These are phyloP conservation scores for Rhodotorula glutinis DNA, from an alignment of 1,284 basidiomycete genomes.

Conservation along the genomic window DNA sequence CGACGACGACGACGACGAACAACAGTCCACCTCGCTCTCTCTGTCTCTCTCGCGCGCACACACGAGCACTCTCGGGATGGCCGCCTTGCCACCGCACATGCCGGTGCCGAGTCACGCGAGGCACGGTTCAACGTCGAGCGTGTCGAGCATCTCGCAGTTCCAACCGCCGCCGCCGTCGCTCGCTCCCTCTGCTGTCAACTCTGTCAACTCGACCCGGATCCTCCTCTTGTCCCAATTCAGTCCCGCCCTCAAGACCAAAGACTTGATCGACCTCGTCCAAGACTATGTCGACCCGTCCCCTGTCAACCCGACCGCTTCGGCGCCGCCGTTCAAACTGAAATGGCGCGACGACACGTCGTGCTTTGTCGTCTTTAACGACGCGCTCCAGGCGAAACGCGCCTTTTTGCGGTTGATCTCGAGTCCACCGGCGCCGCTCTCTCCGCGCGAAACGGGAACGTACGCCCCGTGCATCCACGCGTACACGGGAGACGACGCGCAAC, in stretches of 20 bases:
- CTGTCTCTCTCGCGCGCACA: too few species aligned
- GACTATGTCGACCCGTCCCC: conserved; percentile 63
- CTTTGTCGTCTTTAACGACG: conserved; percentile 80
- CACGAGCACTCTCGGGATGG: neutral
- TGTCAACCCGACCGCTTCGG: conserved; percentile 54
- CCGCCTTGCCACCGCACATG: neutral
- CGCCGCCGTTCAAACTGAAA: conserved; percentile 88
- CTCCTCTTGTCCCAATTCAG: conserved; percentile 86
- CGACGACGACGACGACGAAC: too few species aligned
- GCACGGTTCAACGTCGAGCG: neutral
- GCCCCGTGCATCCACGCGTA: conserved; percentile 71
- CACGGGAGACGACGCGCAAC: conserved; percentile 86
- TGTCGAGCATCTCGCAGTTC: neutral
- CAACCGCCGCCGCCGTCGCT: neutral
- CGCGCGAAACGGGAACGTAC: conserved; percentile 47
- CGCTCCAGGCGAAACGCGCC: conserved; percentile 74
- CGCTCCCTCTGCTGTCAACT: neutral
- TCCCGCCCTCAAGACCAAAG: conserved; percentile 93
- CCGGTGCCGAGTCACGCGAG: neutral
- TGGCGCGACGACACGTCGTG: conserved; percentile 97
- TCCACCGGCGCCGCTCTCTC: conserved; percentile 68
- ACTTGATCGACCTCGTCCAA: conserved; percentile 84
- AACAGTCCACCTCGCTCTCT: too few species aligned
- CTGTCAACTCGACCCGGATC: conserved; percentile 66
- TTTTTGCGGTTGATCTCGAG: conserved; percentile 82